phyloP scores from a whole-genome alignment of 129 eudicot genomes.

The Sambucus nigra region DNA sequence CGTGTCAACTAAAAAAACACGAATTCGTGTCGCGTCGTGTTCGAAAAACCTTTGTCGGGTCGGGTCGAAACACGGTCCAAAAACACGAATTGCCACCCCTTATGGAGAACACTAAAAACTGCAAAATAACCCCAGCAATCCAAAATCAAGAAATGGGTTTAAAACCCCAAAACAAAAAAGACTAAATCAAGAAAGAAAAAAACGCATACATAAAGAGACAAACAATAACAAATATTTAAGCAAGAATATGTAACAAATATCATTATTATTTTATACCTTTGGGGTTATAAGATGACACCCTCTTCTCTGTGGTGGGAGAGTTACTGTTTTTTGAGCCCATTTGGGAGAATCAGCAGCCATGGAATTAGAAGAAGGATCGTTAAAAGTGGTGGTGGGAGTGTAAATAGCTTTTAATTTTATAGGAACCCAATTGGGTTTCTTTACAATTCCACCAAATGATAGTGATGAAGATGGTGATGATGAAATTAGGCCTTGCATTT shows the following conservation, averaged over 20 bases:
- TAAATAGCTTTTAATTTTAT: conserved; percentile 14
- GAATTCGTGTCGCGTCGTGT: too few relatives aligned
- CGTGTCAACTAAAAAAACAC: too few relatives aligned
- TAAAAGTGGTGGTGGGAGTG: conserved; percentile 9
- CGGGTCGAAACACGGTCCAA: too few relatives aligned
- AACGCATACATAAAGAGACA: too few relatives aligned
- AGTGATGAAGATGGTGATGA: not conserved
- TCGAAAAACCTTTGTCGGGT: too few relatives aligned
- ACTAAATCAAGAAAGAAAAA: not conserved
- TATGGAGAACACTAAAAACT: too few relatives aligned
- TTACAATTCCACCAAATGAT: conserved; percentile 11
- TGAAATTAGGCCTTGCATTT: conserved; percentile 8
- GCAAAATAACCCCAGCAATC: too few relatives aligned
- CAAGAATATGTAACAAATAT: too few relatives aligned
- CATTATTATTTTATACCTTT: conserved; percentile 53
- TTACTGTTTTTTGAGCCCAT: conserved; percentile 68
- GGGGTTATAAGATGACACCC: conserved; percentile 79
- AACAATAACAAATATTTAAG: too few relatives aligned
- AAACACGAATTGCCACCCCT: too few relatives aligned
- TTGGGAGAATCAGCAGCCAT: conserved; percentile 39
- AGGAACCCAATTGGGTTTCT: not conserved
- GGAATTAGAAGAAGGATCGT: conserved; percentile 12
- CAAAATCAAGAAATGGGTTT: not conserved
- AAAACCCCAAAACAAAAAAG: not conserved
- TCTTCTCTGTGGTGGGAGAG: conserved; percentile 52